These are phyloP conservation scores for Colletotrichum sp. DNA, from an alignment of 2,329 filamentous ascomycete species.

Conservation along the genomic window DNA sequence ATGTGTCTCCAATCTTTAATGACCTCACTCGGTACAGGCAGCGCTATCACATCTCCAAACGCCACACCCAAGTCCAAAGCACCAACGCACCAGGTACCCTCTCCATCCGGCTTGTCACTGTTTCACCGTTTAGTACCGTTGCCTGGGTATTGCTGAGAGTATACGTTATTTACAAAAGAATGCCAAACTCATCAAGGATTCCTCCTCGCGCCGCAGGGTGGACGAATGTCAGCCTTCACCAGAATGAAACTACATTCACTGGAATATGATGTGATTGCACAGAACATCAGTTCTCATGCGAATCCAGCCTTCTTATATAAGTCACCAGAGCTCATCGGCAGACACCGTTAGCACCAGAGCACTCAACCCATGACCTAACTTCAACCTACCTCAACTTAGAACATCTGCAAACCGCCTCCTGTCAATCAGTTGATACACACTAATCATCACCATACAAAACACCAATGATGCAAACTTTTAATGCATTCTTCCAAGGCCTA, in stretches of 20 bases:
- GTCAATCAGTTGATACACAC: background rate
- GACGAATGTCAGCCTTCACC: too few species aligned
- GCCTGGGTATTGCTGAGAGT: background rate
- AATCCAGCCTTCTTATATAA: background rate
- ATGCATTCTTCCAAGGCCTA: background rate
- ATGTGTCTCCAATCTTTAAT: too few species aligned
- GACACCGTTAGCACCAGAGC: background rate
- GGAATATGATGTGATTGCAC: too few species aligned
- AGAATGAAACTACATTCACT: too few species aligned
- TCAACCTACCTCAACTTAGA: background rate
- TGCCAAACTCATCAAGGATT: too few species aligned
- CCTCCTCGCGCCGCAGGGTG: too few species aligned
- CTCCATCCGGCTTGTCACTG: too few species aligned
- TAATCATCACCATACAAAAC: background rate
- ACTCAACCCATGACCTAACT: background rate
- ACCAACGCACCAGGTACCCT: too few species aligned
- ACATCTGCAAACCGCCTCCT: background rate
- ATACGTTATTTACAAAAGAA: too few species aligned
- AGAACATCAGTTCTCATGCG: background rate
- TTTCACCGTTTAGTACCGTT: background rate
- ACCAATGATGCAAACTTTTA: background rate
- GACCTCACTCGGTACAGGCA: too few species aligned
- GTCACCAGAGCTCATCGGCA: background rate
- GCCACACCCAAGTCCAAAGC: too few species aligned
- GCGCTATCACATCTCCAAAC: rapidly evolving